A percentile compares a stretch with the other conserved stretches of the same genome.
Evolutionary conservation across 768 basidiomycete species (phyloP).

Genomic region (Royoungia palumana): DNA sequence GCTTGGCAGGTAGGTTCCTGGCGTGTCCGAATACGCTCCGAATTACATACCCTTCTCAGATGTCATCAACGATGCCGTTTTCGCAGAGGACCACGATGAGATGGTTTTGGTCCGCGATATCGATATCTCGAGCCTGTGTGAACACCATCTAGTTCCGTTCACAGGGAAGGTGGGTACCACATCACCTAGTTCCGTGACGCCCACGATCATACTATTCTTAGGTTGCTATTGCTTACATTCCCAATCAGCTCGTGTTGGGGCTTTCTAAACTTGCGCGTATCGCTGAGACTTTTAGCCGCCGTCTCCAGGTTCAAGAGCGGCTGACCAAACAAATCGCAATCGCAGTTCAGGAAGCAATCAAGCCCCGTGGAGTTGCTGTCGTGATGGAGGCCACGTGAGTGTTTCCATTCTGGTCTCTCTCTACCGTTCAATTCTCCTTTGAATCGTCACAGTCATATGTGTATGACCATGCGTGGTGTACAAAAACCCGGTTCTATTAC

Average conservation of each 20-base stretch:
- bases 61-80: constrained; percentile 97
- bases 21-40: constrained; percentile 7
- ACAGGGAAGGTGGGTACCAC: constrained; percentile 78
- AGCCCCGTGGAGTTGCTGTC: constrained; percentile 95
- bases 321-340: constrained; percentile 97
- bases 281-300: constrained; percentile 93
- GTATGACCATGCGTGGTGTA: constrained; percentile 99
- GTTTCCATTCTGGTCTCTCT: constrained; percentile 3
- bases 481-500: constrained; percentile 97
- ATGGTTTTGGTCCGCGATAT: constrained; percentile 99
- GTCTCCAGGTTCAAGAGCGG: constrained; percentile 96
- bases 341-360: constrained; percentile 97
- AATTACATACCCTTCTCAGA: constrained; percentile 46
- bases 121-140: constrained; percentile 94
- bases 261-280: constrained; percentile 96
- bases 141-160: constrained; percentile 98
- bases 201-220: constrained; percentile 33
- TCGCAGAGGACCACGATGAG: constrained; percentile 98
- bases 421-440: constrained; percentile 9
- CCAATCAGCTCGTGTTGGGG: constrained; percentile 90
- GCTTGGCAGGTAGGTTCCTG: constrained; percentile 65
- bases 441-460: constrained; percentile 67
- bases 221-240: constrained; percentile 98
- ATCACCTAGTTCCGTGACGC: constrained; percentile 18
- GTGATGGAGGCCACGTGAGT: constrained; percentile 98